Evolutionary conservation across 2,329 filamentous ascomycete species (phyloP).

Genomic region (Aureobasidium sp.): DNA sequence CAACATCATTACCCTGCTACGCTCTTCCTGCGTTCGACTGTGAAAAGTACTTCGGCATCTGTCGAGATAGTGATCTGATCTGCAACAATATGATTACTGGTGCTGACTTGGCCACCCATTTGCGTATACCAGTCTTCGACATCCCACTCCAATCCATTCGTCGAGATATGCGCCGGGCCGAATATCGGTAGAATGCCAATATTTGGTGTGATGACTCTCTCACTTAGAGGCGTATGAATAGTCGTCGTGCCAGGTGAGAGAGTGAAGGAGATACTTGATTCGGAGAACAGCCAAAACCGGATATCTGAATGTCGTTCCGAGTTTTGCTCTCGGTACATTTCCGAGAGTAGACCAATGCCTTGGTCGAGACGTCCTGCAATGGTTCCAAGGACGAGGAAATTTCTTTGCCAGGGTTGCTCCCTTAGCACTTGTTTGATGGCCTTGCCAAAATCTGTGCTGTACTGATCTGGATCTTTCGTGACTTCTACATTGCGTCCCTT

Average conservation of each 20-base stretch:
- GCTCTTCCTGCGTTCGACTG: conserved; percentile 32
- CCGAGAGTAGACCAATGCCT: conserved; percentile 79
- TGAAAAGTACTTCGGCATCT: conserved; percentile 41
- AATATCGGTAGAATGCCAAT: conserved; percentile 81
- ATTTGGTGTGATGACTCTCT: conserved; percentile 61
- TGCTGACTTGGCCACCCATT: conserved; percentile 43
- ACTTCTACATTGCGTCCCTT: conserved; percentile 53
- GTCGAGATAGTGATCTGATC: conserved; percentile 35
- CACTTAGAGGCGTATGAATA: conserved; percentile 54
- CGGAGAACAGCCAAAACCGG: conserved; percentile 69
- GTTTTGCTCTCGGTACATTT: conserved; percentile 56
- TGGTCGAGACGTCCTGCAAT: conserved; percentile 90
- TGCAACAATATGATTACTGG: conserved; percentile 42
- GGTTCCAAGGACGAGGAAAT: conserved; percentile 73
- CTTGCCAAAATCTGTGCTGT: conserved; percentile 88
- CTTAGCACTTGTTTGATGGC: conserved; percentile 56
- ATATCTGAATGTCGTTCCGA: conserved; percentile 33
- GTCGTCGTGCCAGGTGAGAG: conserved; percentile 61
- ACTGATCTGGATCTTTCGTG: conserved; percentile 68
- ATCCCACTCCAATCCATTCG: conserved; percentile 83
- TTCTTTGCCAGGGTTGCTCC: conserved; percentile 20
- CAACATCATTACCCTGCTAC: background rate
- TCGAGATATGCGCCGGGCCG: conserved; percentile 71
- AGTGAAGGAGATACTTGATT: conserved; percentile 74
- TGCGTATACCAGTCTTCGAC: conserved; percentile 68